Percentiles rank a stretch among this genome's conserved stretches.
Conservation (phyloP, 1,284 basidiomycete genomes). For the Wallemia mellicola region DNA sequence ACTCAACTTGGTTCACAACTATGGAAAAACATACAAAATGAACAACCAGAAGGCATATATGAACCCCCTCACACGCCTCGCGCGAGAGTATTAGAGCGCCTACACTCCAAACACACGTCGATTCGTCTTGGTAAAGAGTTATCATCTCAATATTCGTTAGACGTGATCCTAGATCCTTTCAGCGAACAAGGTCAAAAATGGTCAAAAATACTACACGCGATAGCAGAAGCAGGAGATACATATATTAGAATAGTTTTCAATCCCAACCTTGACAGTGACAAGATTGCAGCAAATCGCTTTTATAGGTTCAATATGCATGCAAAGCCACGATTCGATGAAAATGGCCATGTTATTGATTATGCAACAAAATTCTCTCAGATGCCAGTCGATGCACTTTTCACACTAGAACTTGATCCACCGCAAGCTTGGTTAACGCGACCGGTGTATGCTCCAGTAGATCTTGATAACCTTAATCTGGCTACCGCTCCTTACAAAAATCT, state of each 20-base stretch:
- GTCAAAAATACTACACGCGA: background rate
- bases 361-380: slow-evolving; percentile 10
- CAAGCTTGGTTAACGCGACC: slow-evolving; percentile 77
- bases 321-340: slow-evolving; percentile 30
- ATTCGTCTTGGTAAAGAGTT: slow-evolving; percentile 36
- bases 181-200: slow-evolving; percentile 45
- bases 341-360: slow-evolving; percentile 18
- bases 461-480: slow-evolving; percentile 75
- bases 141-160: slow-evolving; percentile 39
- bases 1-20: slow-evolving; percentile 2
- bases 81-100: background rate
- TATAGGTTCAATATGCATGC: slow-evolving; percentile 47
- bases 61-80: background rate
- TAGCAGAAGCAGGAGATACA: slow-evolving; percentile 18
- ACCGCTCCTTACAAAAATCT: slow-evolving; percentile 27
- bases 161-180: slow-evolving; percentile 51
- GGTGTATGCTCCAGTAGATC: slow-evolving; percentile 57
- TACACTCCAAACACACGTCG: slow-evolving; percentile 19
- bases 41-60: background rate
- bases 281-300: slow-evolving; percentile 81
- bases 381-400: slow-evolving; percentile 42
- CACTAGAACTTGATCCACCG: slow-evolving; percentile 65
- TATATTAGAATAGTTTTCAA: slow-evolving; percentile 45
- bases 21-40: background rate
- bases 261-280: slow-evolving; percentile 21